Base-by-base conservation (phyloP, 176 grass and related monocot species). In the Eragrostis nindensis region DNA sequence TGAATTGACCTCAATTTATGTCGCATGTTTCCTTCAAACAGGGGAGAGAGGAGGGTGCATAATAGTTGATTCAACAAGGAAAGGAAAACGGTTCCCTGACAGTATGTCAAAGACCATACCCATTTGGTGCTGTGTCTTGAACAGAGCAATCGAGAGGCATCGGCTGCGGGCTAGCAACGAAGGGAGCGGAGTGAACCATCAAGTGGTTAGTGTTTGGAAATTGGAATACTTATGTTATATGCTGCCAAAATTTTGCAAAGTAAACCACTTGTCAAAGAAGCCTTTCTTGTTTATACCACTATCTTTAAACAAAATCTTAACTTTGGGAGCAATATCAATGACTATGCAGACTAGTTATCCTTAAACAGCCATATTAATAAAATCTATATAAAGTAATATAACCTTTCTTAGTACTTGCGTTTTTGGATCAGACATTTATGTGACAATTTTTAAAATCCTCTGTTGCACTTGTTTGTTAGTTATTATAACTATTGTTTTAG, bases 71-170 rank as follows among this genome's bases (percentile, higher is more conserved):
- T 98, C 95, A 52, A 98, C 92, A 39, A 89, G 92, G 49, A 93
- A 65, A 82, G 92, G 95, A 39, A 98, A 98, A 67, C 83, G 90
- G 21, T 98, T 98, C 78, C 92, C 95, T 46, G 95, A 98, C 75
- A 94, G 92, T 59, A 89, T 98, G 95, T 92, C 95, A 70, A 98
- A 98, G 84, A 98, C 92, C 46, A 98, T 98, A 84, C 92, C 95
- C 16, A 95, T 98, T 63, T 98, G 92, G 95, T 87, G 91, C 2
- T 89, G 86, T 27, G 86, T 98, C n/a, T 68, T 98, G 17, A 98
- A 98, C 81, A 81, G 90, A 74, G 84, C 86, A 2, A 93, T 98
- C 29, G 75, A 95, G 77, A 94, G 93, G 80, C 75, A 87, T 89
- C 38, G 75, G 36, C 84, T 82, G 45, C 56, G 8, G 9, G 84